Conservation (phyloP, 305 asterid species). For the Plantago rigida region DNA sequence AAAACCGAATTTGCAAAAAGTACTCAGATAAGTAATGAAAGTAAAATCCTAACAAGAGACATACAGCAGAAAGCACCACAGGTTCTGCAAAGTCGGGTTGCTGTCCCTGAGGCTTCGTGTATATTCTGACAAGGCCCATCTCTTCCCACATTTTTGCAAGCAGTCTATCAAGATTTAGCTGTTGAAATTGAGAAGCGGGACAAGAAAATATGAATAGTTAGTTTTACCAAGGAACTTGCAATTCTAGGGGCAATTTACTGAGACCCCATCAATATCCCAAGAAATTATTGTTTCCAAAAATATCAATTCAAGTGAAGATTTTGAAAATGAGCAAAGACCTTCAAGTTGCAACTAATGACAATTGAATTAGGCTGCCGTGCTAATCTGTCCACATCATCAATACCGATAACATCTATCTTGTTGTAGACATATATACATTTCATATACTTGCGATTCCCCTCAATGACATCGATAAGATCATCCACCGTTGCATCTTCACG, state of each 20-base stretch:
- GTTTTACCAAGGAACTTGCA: slow-evolving; percentile 9
- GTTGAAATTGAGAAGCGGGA: slow-evolving; percentile 26
- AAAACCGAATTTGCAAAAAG: no score
- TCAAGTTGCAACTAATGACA: slow-evolving; percentile 85
- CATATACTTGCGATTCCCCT: slow-evolving; percentile 94
- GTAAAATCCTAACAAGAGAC: slow-evolving; percentile 23
- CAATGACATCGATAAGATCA: slow-evolving; percentile 92
- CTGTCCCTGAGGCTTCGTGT: slow-evolving; percentile 97
- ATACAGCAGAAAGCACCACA: slow-evolving; percentile 86
- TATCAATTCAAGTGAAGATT: slow-evolving; percentile 4
- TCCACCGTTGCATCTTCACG: slow-evolving; percentile 99
- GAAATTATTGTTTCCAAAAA: slow-evolving; percentile 7
- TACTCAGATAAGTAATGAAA: no score
- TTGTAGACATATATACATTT: slow-evolving; percentile 92
- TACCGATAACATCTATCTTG: slow-evolving; percentile 95
- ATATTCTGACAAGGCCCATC: slow-evolving; percentile 95
- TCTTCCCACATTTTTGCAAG: slow-evolving; percentile 95
- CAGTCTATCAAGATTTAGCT: slow-evolving; percentile 93
- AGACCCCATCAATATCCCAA: slow-evolving; percentile 11
- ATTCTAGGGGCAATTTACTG: slow-evolving; percentile 7
- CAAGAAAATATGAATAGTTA: slow-evolving; percentile 23
- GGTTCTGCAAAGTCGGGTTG: slow-evolving; percentile 96
- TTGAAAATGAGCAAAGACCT: slow-evolving; percentile 36
- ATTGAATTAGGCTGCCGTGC: slow-evolving; percentile 84
- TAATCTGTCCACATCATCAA: slow-evolving; percentile 92